Evolutionary conservation across 345 rosid genomes (phyloP).

Genomic region (Trapa incisa): DNA sequence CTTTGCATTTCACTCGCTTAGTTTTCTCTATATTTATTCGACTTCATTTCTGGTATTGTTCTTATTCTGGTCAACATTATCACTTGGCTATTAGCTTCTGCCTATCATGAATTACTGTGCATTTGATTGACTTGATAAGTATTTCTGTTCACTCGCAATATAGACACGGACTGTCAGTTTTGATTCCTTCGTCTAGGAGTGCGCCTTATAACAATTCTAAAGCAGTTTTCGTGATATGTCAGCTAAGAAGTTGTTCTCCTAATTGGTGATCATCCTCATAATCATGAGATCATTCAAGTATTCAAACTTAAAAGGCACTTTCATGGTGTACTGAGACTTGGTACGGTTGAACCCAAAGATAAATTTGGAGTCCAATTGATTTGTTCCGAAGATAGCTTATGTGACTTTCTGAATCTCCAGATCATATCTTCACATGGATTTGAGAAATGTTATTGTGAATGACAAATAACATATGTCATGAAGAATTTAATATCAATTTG

Average conservation of each 20-base stretch:
- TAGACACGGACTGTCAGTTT: not conserved
- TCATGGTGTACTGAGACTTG: not conserved
- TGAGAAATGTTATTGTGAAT: not conserved
- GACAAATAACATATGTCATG: not conserved
- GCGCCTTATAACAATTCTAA: not conserved
- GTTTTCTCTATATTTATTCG: not conserved
- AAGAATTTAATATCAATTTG: not conserved
- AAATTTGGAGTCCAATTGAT: not conserved
- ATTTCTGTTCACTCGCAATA: too few species aligned
- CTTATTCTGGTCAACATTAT: not conserved
- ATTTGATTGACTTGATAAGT: too few species aligned
- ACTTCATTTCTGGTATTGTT: not conserved
- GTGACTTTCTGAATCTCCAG: not conserved
- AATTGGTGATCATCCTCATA: not conserved
- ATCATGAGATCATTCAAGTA: not conserved
- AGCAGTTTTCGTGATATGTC: not conserved
- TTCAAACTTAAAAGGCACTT: not conserved
- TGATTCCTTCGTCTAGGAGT: not conserved
- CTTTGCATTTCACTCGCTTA: not conserved
- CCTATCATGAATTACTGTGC: too few species aligned
- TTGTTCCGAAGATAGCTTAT: not conserved
- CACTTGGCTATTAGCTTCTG: too few species aligned
- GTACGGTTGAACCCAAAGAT: not conserved
- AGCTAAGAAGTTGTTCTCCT: not conserved
- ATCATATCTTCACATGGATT: not conserved